Percentiles rank a stretch among this genome's conserved stretches.
These are phyloP conservation scores for Saitozyma sp. DNA, from an alignment of 768 basidiomycete genomes.

Conservation along the genomic window DNA sequence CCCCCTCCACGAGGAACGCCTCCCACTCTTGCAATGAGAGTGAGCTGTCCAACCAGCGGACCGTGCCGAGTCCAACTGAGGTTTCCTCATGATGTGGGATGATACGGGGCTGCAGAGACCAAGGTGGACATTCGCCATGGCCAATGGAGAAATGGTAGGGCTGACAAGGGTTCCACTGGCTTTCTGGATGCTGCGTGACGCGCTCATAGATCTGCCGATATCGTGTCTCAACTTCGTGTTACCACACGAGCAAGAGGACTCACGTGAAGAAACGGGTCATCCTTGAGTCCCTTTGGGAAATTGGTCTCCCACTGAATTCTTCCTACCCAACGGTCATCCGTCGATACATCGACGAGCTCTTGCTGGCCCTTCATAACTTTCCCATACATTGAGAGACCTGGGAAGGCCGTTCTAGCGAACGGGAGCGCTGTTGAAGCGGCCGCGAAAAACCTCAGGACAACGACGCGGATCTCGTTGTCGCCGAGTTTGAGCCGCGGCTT, in stretches of 20 bases:
- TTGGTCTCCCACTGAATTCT: background rate
- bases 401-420: slow-evolving; percentile 24
- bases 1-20: background rate
- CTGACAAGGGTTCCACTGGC: background rate
- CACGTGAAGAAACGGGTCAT: slow-evolving; percentile 16
- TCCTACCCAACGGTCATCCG: slow-evolving; percentile 1
- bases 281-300: slow-evolving; percentile 7
- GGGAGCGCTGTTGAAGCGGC: slow-evolving; percentile 21
- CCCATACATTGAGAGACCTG: slow-evolving; percentile 20
- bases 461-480: slow-evolving; percentile 17
- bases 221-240: no score
- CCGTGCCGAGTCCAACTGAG: background rate
- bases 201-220: no score
- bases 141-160: no score
- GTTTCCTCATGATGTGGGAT: slow-evolving; percentile 12
- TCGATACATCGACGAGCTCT: slow-evolving; percentile 1
- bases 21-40: background rate
- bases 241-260: background rate
- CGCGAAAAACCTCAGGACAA: slow-evolving; percentile 26
- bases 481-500: slow-evolving; percentile 13
- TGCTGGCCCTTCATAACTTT: slow-evolving; percentile 1
- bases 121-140: slow-evolving; percentile 6
- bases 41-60: background rate
- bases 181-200: no score
- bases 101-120: slow-evolving; percentile 8